Evolutionary conservation across 139 green algal genomes (phyloP).

Genomic region (Nannochloris sp.): DNA sequence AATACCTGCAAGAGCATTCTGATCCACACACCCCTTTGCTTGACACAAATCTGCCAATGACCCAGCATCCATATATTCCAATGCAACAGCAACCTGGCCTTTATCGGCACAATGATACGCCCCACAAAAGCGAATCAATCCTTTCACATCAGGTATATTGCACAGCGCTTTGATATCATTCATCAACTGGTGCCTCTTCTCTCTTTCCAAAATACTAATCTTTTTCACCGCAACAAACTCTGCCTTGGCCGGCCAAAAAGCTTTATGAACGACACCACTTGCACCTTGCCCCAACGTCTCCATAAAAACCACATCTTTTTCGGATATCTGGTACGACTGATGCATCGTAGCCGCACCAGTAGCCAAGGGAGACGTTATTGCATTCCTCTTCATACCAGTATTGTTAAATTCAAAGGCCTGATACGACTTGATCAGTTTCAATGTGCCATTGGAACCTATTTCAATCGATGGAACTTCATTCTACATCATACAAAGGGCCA

Average conservation of each 20-base stretch:
- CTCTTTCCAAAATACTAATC: conserved; percentile 55
- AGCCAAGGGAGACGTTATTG: conserved; percentile 21
- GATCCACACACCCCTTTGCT: conserved; percentile 58
- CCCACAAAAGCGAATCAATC: conserved; percentile 64
- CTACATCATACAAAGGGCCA: neutral
- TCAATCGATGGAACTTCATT: conserved; percentile 29
- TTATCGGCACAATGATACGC: conserved; percentile 66
- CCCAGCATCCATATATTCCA: conserved; percentile 95
- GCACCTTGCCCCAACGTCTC: conserved; percentile 55
- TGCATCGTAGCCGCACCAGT: conserved; percentile 12
- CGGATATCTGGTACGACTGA: conserved; percentile 52
- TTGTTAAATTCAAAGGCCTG: conserved; percentile 44
- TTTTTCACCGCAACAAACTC: conserved; percentile 79
- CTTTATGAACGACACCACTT: conserved; percentile 69
- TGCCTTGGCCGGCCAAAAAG: conserved; percentile 45
- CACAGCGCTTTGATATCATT: conserved; percentile 79
- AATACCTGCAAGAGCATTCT: conserved; percentile 69
- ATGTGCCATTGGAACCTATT: conserved; percentile 27
- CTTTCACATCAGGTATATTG: conserved; percentile 39
- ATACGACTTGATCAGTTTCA: conserved; percentile 38
- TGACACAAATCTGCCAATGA: conserved; percentile 73
- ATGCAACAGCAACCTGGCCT: conserved; percentile 75
- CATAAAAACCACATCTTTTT: conserved; percentile 67
- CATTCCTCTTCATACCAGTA: conserved; percentile 26
- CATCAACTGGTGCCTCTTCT: conserved; percentile 77